Evolutionary conservation across 2,329 filamentous ascomycete genomes (phyloP), one percentile per base, ranked within the genome.

Genomic region (Colletotrichum spaethianum): DNA sequence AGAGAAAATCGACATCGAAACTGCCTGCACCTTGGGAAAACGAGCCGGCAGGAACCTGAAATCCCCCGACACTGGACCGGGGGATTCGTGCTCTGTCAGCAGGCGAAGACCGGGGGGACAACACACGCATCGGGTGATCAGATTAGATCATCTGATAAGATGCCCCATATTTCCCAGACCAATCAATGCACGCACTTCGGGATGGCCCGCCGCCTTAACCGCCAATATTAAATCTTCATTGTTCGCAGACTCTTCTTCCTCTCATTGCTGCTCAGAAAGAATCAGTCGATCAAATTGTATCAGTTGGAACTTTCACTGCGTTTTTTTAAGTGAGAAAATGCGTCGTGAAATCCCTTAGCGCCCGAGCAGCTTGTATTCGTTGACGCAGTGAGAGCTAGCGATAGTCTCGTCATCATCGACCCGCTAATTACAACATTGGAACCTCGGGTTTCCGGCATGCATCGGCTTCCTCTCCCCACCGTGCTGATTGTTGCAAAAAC

Each of bases 111-210:
- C 18, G 31, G 52, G 62, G 31, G 31, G 26, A 16, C 20, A 46
- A 20, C n/a, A 42, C 59, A 20, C 42, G 42, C 44, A 53, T 63
- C 50, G 50, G 31, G 44, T 53, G 59, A 63, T 69, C 70, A 69
- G 70, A 72, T 72, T 72, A 72, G 70, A 72, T 72, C 70, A 72
- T 72, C 70, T 72, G 70, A 72, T 72, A 72, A 72, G 65, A 69
- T 63, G 65, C 2, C 50, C 65, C 59, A 40, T 23, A 46, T 26
- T 33, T 42, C n/a, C 9, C 14, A 6, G 26, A 20, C 69, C 70
- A 72, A 63, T 72, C 59, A 64, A 26, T 33, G 55, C 48, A 33
- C 31, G 40, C 1, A 0, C 0, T 48, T 46, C 56, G 65, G 69
- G 52, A 64, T 63, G 31, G 16, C 18, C 44, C 14, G 52, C 38